Percentiles rank a stretch among this genome's conserved stretches.
phyloP scores from a whole-genome alignment of 768 basidiomycete species.

The Daedaleopsis nitida region DNA sequence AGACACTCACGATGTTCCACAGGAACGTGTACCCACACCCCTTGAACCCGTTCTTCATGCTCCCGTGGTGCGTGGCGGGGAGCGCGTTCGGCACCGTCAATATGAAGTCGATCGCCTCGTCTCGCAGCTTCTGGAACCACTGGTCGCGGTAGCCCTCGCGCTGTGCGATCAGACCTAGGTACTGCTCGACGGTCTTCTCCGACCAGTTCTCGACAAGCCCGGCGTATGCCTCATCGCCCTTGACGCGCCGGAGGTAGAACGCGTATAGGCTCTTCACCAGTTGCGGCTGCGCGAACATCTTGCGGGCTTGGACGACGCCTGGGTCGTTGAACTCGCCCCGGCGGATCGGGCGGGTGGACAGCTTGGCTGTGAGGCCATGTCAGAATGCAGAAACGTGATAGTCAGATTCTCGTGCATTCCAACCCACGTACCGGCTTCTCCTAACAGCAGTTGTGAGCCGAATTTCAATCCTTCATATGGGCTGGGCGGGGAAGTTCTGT shows the following conservation, averaged over 20 bases:
- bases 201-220: slow-evolving; percentile 27
- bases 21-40: slow-evolving; percentile 39
- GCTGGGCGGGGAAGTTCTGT: slow-evolving; percentile 36
- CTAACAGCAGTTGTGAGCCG: slow-evolving; percentile 26
- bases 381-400: not conserved
- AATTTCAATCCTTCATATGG: slow-evolving; percentile 26
- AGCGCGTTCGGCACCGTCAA: slow-evolving; percentile 41
- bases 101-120: slow-evolving; percentile 38
- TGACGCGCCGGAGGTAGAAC: slow-evolving; percentile 30
- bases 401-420: not conserved
- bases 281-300: slow-evolving; percentile 26
- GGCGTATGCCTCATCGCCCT: slow-evolving; percentile 26
- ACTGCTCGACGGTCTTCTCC: slow-evolving; percentile 31
- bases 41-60: slow-evolving; percentile 36
- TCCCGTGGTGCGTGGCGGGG: slow-evolving; percentile 41
- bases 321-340: slow-evolving; percentile 28
- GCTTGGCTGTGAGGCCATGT: slow-evolving; percentile 16
- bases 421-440: slow-evolving; percentile 25
- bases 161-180: slow-evolving; percentile 29
- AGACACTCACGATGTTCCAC: slow-evolving; percentile 44
- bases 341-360: slow-evolving; percentile 24
- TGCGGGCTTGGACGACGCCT: slow-evolving; percentile 22
- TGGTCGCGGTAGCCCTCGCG: slow-evolving; percentile 32
- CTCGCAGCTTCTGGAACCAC: slow-evolving; percentile 30
- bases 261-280: slow-evolving; percentile 30